Conservation (phyloP, 495 filamentous ascomycete species). For the Aspergillus kassunensis region DNA sequence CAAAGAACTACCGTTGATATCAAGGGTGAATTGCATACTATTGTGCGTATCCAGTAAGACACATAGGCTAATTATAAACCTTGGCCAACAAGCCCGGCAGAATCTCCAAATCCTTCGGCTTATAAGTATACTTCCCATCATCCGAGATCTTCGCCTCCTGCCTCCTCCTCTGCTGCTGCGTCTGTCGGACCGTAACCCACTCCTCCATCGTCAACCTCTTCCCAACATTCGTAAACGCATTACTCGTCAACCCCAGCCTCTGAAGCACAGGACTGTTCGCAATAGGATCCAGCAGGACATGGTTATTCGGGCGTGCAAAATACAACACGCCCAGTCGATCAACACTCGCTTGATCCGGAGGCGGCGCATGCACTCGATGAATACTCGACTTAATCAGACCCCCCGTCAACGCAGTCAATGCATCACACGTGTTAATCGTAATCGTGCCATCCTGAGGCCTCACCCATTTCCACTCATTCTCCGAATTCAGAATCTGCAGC, state of each 20-base stretch:
- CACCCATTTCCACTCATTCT: conserved; percentile 39
- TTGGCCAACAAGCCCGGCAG: conserved; percentile 43
- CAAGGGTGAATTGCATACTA: too few species aligned
- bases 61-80: conserved; percentile 36
- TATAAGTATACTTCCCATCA: conserved; percentile 35
- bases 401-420: conserved; percentile 43
- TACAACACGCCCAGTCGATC: conserved; percentile 49
- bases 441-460: conserved; percentile 46
- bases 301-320: conserved; percentile 39
- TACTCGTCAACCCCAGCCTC: conserved; percentile 35
- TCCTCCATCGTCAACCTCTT: conserved; percentile 33
- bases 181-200: conserved; percentile 35
- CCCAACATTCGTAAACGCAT: conserved; percentile 30
- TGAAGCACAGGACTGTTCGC: conserved; percentile 39
- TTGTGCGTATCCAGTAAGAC: too few species aligned
- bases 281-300: conserved; percentile 39
- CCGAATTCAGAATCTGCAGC: conserved; percentile 40
- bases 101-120: conserved; percentile 44
- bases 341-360: conserved; percentile 47
- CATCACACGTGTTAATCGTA: conserved; percentile 50
- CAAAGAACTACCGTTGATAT: too few species aligned
- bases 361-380: conserved; percentile 50
- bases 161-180: conserved; percentile 41
- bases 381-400: conserved; percentile 50
- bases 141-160: conserved; percentile 36